Percentiles rank a stretch among this genome's conserved stretches.
Conservation (phyloP, 2,329 filamentous ascomycete species). For the Paramyrothecium sp. region DNA sequence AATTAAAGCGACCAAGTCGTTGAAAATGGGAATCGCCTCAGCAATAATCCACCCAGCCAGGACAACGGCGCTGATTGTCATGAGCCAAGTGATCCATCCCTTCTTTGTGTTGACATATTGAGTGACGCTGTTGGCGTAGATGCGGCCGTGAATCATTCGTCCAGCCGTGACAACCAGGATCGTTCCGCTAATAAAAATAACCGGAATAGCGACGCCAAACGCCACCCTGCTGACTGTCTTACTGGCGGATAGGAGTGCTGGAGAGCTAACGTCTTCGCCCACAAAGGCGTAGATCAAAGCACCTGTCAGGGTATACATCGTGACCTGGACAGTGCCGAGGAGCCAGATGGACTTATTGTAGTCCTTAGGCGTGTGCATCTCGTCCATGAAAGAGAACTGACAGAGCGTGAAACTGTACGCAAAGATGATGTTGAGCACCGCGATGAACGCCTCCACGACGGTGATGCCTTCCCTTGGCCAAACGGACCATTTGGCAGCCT, state of each 20-base stretch:
- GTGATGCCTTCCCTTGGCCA: conserved; percentile 37
- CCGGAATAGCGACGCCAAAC: conserved; percentile 64
- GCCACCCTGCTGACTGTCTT: conserved; percentile 57
- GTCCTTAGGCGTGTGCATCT: conserved; percentile 40
- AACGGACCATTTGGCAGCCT: conserved; percentile 28
- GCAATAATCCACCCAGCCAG: conserved; percentile 42
- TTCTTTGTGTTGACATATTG: conserved; percentile 19
- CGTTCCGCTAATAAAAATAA: conserved; percentile 68
- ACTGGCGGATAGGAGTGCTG: conserved; percentile 62
- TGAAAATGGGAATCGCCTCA: conserved; percentile 71
- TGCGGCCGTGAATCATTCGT: conserved; percentile 34
- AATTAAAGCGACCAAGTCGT: conserved; percentile 55
- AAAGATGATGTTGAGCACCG: conserved; percentile 65
- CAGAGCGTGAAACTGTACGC: conserved; percentile 55
- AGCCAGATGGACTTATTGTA: conserved; percentile 50
- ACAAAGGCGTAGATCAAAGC: conserved; percentile 66
- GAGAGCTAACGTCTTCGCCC: conserved; percentile 57
- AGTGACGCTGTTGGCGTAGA: conserved; percentile 15
- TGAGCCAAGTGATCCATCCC: conserved; percentile 51
- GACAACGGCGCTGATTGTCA: conserved; percentile 55
- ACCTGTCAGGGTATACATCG: conserved; percentile 62
- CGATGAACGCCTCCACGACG: conserved; percentile 52
- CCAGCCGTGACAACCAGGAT: conserved; percentile 50
- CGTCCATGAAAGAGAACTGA: conserved; percentile 44
- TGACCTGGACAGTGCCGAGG: conserved; percentile 58